These are phyloP conservation scores for Jaminaea rosea DNA, from an alignment of 1,284 basidiomycete species.

Conservation along the genomic window DNA sequence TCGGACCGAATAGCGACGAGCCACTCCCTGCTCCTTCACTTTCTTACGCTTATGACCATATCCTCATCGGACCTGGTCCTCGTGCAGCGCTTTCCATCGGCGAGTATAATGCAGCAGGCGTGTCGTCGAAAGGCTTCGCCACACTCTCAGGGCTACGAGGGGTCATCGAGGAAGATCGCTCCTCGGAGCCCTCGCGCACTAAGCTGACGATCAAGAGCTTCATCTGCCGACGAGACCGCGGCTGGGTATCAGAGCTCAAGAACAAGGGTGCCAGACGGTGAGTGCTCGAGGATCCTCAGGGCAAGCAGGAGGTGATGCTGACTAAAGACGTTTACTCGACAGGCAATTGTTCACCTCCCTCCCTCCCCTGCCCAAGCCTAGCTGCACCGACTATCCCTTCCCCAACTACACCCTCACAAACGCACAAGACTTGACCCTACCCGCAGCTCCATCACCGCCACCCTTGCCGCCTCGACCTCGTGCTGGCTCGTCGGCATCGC, in stretches of 20 bases:
- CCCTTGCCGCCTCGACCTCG: constrained; percentile 30
- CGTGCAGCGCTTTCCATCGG: background rate
- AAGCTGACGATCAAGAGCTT: constrained; percentile 59
- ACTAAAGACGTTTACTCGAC: constrained; percentile 49
- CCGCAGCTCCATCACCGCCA: constrained; percentile 52
- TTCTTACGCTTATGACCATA: constrained; percentile 53
- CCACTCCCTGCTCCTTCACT: constrained; percentile 3
- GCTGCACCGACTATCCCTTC: constrained; percentile 11
- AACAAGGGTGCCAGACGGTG: constrained; percentile 29
- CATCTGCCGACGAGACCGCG: constrained; percentile 56
- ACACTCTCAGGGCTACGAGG: constrained; percentile 74
- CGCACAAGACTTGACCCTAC: constrained; percentile 58
- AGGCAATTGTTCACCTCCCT: constrained; percentile 48
- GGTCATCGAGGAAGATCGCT: constrained; percentile 48
- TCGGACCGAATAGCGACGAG: too few species aligned
- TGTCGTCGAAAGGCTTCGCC: constrained; percentile 51
- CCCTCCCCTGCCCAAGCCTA: constrained; percentile 5
- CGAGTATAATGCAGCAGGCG: constrained; percentile 50
- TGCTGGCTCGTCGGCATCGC: constrained; percentile 11
- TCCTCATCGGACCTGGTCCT: constrained; percentile 59
- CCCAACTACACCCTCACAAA: constrained; percentile 41
- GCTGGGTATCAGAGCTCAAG: constrained; percentile 58
- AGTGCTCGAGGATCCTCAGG: too few species aligned
- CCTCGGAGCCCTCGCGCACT: background rate
- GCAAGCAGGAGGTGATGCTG: constrained; percentile 52